phyloP scores from a whole-genome alignment of 2,329 filamentous ascomycete genomes.

The Capronia coronata region DNA sequence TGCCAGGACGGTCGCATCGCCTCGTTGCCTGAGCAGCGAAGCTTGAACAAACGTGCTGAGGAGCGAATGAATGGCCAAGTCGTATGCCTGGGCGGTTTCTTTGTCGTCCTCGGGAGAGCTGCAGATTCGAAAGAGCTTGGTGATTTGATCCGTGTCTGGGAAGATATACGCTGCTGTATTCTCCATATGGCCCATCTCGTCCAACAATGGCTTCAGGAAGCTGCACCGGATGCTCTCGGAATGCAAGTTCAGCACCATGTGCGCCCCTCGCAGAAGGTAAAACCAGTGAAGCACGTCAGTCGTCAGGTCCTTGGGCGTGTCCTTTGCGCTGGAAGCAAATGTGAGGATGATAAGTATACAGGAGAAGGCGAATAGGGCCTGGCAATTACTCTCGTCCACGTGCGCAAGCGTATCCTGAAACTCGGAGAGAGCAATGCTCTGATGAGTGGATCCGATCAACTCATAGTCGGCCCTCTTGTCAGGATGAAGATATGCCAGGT shows the following conservation, averaged over 20 bases:
- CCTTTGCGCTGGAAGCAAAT: slow-evolving; percentile 29
- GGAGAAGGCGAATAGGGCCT: slow-evolving; percentile 39
- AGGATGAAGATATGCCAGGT: slow-evolving; percentile 37
- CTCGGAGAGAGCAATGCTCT: slow-evolving; percentile 34
- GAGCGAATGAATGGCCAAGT: slow-evolving; percentile 31
- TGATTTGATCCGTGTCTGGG: slow-evolving; percentile 28
- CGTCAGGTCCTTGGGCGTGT: slow-evolving; percentile 27
- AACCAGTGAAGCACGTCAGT: slow-evolving; percentile 32
- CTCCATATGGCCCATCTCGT: slow-evolving; percentile 30
- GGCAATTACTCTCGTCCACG: slow-evolving; percentile 38
- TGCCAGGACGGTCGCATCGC: slow-evolving; percentile 30
- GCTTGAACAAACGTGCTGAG: slow-evolving; percentile 31
- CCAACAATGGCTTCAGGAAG: slow-evolving; percentile 30
- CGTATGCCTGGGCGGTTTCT: slow-evolving; percentile 29
- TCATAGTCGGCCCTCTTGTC: slow-evolving; percentile 34
- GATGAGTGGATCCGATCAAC: slow-evolving; percentile 35
- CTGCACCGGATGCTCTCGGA: slow-evolving; percentile 28
- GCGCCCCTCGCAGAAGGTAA: slow-evolving; percentile 30
- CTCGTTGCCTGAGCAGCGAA: slow-evolving; percentile 26
- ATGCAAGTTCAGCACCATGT: slow-evolving; percentile 31
- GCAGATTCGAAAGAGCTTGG: slow-evolving; percentile 30
- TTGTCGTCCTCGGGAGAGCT: slow-evolving; percentile 26
- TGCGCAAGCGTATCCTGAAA: slow-evolving; percentile 34
- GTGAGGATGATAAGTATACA: slow-evolving; percentile 38
- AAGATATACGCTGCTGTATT: slow-evolving; percentile 29